Evolutionary conservation across 768 basidiomycete species (phyloP), one percentile per base, ranked within the genome.

Genomic region (Boletus speciosus): DNA sequence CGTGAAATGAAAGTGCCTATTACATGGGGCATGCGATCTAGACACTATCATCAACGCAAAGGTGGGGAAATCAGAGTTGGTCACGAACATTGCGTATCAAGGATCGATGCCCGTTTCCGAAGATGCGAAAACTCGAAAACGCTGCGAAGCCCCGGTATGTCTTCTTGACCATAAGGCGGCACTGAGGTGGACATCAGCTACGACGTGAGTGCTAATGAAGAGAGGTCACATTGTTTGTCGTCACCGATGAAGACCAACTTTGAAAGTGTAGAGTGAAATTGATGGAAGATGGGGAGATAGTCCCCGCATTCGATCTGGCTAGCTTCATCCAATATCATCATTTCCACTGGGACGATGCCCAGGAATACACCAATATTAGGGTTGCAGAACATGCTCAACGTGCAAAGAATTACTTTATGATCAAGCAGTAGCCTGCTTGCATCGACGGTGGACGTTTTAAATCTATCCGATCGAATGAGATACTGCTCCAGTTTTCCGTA

Each of bases 1-100:
- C 71, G 61, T 7, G 90, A 93, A 25, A 93, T 86, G 43, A 90
- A 82, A 4, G 68, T 61, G 37, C 89, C 86, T 70, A 91, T 83
- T 54, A 85, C 77, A 56, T 81, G 80, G 37, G 90, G 90, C 88
- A 93, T 90, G 5, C 91, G 84, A 61, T 93, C 91, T 93, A 53
- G 23, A 47, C 41, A 16, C 0, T 50, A 36, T 50, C 34, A 37
- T 56, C 39, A 61, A 14, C 16, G 12, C 36, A 35, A 47, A 36
- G 25, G 8, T 11, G 8, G 40, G 9, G 14, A 38, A 47, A 31
- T 36, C 31, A 16, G 12, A 15, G 23, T 27, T 3, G 11, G 32
- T 29, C 38, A 66, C 81, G 63, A 66, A 90, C 90, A 93, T 71
- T 92, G 90, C 0, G 77, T 89, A 61, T 88, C 71, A 9, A 93